Percentiles rank a stretch among this genome's conserved stretches.
Conservation (phyloP, 129 eudicot genomes). For the Ambrosia trifida region DNA sequence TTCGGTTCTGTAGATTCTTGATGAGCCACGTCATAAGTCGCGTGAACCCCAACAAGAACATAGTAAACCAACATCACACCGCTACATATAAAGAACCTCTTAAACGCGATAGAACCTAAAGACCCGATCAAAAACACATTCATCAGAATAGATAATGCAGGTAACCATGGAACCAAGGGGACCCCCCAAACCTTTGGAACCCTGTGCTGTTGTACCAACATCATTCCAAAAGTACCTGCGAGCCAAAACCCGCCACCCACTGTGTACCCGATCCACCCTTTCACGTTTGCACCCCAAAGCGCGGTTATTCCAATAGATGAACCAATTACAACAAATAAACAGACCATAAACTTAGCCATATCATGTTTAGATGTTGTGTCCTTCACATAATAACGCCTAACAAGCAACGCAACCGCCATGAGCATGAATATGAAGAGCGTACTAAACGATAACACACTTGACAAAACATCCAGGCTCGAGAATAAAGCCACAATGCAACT, state of each 20-base stretch:
- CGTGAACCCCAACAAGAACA: slow-evolving; percentile 72
- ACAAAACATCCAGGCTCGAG: slow-evolving; percentile 71
- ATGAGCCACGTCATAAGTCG: slow-evolving; percentile 85
- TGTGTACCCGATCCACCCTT: slow-evolving; percentile 58
- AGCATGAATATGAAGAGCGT: slow-evolving; percentile 90
- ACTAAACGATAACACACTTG: slow-evolving; percentile 79
- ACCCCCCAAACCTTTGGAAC: slow-evolving; percentile 85
- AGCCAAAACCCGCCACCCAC: slow-evolving; percentile 54
- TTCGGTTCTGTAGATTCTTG: slow-evolving; percentile 23
- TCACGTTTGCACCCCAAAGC: slow-evolving; percentile 42
- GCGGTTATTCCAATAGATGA: slow-evolving; percentile 56
- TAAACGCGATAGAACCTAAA: slow-evolving; percentile 53
- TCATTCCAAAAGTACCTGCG: slow-evolving; percentile 54
- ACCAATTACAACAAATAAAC: slow-evolving; percentile 46
- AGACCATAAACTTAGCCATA: slow-evolving; percentile 41
- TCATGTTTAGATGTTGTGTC: slow-evolving; percentile 46
- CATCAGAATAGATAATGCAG: slow-evolving; percentile 61
- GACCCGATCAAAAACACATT: slow-evolving; percentile 78
- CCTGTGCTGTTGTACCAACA: slow-evolving; percentile 49
- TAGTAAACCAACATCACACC: slow-evolving; percentile 77
- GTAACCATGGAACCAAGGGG: slow-evolving; percentile 83
- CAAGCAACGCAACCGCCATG: slow-evolving; percentile 78
- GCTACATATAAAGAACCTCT: slow-evolving; percentile 75
- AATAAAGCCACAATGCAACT: slow-evolving; percentile 66
- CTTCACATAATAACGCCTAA: slow-evolving; percentile 69